Conservation (phyloP, 306 rosid genomes). For the Canavalia gladiata region DNA sequence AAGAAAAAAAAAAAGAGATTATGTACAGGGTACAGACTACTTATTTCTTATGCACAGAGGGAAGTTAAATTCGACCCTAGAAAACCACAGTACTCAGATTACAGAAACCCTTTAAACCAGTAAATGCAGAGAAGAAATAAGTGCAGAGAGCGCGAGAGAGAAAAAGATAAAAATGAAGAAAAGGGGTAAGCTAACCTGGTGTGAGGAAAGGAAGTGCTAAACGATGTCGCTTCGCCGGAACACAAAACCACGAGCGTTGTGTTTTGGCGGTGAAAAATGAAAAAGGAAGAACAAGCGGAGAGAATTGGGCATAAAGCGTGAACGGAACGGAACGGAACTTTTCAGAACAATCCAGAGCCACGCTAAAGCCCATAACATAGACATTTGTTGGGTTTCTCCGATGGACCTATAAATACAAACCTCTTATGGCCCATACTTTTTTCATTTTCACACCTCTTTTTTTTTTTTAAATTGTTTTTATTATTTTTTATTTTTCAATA, state of each 20-base stretch:
- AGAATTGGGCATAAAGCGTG: neutral
- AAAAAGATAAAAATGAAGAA: neutral
- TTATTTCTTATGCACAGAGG: too few relatives aligned
- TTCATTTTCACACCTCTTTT: too few relatives aligned
- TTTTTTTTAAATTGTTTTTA: too few relatives aligned
- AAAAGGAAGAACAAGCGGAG: neutral
- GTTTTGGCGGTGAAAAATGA: neutral
- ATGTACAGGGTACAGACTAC: neutral
- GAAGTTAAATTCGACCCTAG: neutral
- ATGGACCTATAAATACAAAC: neutral
- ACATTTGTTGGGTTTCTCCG: neutral
- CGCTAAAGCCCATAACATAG: neutral
- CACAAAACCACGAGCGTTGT: neutral
- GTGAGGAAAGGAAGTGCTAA: neutral
- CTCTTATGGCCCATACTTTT: too few relatives aligned
- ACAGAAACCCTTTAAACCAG: too few relatives aligned
- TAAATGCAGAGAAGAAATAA: neutral
- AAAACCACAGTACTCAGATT: too few relatives aligned
- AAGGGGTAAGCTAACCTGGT: neutral
- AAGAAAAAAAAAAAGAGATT: too few relatives aligned
- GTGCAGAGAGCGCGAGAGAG: neutral
- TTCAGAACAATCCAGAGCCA: neutral
- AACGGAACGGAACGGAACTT: neutral
- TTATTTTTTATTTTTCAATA: too few relatives aligned
- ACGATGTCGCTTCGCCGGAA: neutral